phyloP scores from a whole-genome alignment of 1,139 yeast species.

The Nakaseomyces uthaithaninus region DNA sequence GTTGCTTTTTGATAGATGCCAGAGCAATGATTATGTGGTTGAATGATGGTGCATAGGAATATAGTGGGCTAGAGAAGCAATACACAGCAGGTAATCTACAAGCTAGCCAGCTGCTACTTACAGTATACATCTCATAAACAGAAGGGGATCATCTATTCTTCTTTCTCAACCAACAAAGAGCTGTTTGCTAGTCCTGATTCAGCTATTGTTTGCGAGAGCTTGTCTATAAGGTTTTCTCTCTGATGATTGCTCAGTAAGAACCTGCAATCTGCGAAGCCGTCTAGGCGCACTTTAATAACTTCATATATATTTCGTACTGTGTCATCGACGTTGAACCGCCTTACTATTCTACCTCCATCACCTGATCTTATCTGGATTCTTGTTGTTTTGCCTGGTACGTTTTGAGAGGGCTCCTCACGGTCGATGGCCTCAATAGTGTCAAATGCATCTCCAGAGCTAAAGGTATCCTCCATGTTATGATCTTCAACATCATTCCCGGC shows the following conservation, averaged over 20 bases:
- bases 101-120: too few species aligned
- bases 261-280: conserved; percentile 36
- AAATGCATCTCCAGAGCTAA: conserved; percentile 20
- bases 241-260: conserved; percentile 58
- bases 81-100: too few species aligned
- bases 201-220: conserved; percentile 52
- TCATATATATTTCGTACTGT: conserved; percentile 55
- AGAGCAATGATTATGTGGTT: too few species aligned
- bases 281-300: conserved; percentile 47
- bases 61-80: too few species aligned
- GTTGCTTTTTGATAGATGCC: too few species aligned
- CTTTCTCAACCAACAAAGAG: conserved; percentile 58
- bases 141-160: too few species aligned
- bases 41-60: too few species aligned
- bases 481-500: conserved; percentile 13
- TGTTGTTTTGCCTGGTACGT: conserved; percentile 49
- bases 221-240: conserved; percentile 56
- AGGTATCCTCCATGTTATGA: conserved; percentile 3
- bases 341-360: conserved; percentile 75
- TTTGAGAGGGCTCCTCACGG: conserved; percentile 51
- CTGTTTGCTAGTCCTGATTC: conserved; percentile 79
- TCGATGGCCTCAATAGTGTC: conserved; percentile 36
- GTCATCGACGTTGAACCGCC: conserved; percentile 54
- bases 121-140: too few species aligned
- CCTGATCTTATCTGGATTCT: conserved; percentile 83